Base-by-base conservation (phyloP, 2,329 filamentous ascomycete genomes). In the Emmonsiellopsis sp. region DNA sequence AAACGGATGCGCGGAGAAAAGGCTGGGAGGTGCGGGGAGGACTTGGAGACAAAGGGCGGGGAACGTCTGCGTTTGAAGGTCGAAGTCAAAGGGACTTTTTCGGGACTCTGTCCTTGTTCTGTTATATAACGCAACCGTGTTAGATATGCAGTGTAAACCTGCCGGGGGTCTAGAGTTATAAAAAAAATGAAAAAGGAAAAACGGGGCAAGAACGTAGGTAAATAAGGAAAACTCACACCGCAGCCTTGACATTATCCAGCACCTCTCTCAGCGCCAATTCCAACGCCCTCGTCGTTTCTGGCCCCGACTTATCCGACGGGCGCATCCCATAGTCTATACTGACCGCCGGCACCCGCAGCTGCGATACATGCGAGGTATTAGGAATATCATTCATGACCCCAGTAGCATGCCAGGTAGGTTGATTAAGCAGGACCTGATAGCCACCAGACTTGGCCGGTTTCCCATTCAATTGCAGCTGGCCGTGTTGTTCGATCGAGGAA, bases 201-300 rank as follows among this genome's bases (percentile, higher is more conserved):
- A 21, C 10, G 8, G 21, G 11, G 17, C 42, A 45, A 31, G 37
- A 44, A 31, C 13, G 37, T 14, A 37, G 51, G 33, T 14, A 33
- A 34, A 47, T 14, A 37, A 52, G 33, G n/a, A 33, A 48, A 36
- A 71, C 82, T 62, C 77, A 91, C 88, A 85, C 89, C 58, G 91
- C 90, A 57, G 90, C 88, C 65, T 87, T 83, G 67, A 91, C 80
- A 56, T 87, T 91, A 62, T 85, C 84, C 52, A 95, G 71, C 44
- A 96, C 75, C 71, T 96, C 92, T 57, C 87, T 78, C 60, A 96
- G 71, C 6, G 92, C 90, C 65, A 96, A 72, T 71, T 95, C 89
- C 21, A 91, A 84, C 5, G 91, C 91, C 58, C 83, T 82, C 17
- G 86, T 85, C n/a, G 82, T 89, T 65, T 96, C 91, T 61, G 87